phyloP scores from a whole-genome alignment of 257 asterid genomes.

The Penstemon eatonii region DNA sequence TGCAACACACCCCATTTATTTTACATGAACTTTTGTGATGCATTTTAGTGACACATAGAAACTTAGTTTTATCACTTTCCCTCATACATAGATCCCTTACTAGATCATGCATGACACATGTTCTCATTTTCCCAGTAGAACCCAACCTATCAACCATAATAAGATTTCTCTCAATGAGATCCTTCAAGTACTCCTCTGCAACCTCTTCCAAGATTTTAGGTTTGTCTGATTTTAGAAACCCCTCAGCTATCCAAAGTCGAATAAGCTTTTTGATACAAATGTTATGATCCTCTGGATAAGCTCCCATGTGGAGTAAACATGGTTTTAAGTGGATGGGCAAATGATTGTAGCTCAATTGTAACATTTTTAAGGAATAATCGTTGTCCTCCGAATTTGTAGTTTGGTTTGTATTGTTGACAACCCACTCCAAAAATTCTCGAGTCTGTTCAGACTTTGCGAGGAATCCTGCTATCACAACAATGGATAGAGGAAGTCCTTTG shows the following conservation, averaged over 20 bases:
- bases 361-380: no score
- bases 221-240: background rate
- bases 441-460: background rate
- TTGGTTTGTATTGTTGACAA: background rate
- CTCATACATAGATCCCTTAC: no score
- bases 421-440: background rate
- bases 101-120: background rate
- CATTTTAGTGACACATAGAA: background rate
- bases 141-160: background rate
- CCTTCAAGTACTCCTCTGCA: background rate
- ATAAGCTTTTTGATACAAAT: background rate
- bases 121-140: background rate
- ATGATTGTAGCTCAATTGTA: no score
- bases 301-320: no score
- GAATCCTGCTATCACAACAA: conserved; percentile 2
- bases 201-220: background rate
- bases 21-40: background rate
- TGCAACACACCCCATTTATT: background rate
- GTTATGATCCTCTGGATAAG: background rate
- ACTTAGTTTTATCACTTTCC: no score
- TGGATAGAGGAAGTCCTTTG: background rate
- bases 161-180: conserved; percentile 6
- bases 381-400: no score
- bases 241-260: no score
- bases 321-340: no score